Percentiles rank a stretch among this genome's conserved stretches.
These are phyloP conservation scores for Penicillium manginii DNA, from an alignment of 495 filamentous ascomycete genomes.

Conservation along the genomic window DNA sequence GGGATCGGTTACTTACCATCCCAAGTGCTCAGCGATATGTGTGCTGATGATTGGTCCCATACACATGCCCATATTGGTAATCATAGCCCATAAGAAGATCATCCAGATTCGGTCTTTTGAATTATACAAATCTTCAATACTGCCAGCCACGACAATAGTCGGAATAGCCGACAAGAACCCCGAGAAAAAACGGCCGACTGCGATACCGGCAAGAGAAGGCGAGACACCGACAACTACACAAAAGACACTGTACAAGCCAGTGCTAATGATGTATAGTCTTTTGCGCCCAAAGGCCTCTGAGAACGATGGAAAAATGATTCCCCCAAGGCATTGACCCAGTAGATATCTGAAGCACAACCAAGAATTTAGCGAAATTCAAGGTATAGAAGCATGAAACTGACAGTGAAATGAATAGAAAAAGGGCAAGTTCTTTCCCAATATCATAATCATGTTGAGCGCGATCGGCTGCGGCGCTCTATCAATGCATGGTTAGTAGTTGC, in stretches of 20 bases:
- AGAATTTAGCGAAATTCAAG: constrained; percentile 11
- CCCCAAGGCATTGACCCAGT: constrained; percentile 50
- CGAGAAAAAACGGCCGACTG: constrained; percentile 42
- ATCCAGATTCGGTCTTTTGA: constrained; percentile 47
- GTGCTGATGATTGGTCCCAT: constrained; percentile 49
- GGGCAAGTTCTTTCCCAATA: constrained; percentile 19
- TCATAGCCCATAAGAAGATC: constrained; percentile 45
- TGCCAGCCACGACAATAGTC: constrained; percentile 46
- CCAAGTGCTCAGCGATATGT: constrained; percentile 37
- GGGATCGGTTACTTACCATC: constrained; percentile 37
- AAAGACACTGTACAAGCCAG: constrained; percentile 37
- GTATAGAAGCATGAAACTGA: constrained; percentile 15
- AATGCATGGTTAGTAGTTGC: not conserved
- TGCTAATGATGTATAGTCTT: constrained; percentile 44
- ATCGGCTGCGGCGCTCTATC: constrained; percentile 27
- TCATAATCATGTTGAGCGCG: constrained; percentile 24
- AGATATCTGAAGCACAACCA: constrained; percentile 32
- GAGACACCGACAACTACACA: constrained; percentile 40
- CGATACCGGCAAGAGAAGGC: constrained; percentile 31
- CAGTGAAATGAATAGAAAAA: constrained; percentile 36
- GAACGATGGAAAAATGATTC: constrained; percentile 49
- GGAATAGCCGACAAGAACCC: constrained; percentile 53
- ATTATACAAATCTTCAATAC: constrained; percentile 56
- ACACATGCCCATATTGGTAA: constrained; percentile 42
- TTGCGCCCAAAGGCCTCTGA: constrained; percentile 53